Base-by-base conservation (phyloP, 768 basidiomycete genomes). In the Pseudohyphozyma bogoriensis region DNA sequence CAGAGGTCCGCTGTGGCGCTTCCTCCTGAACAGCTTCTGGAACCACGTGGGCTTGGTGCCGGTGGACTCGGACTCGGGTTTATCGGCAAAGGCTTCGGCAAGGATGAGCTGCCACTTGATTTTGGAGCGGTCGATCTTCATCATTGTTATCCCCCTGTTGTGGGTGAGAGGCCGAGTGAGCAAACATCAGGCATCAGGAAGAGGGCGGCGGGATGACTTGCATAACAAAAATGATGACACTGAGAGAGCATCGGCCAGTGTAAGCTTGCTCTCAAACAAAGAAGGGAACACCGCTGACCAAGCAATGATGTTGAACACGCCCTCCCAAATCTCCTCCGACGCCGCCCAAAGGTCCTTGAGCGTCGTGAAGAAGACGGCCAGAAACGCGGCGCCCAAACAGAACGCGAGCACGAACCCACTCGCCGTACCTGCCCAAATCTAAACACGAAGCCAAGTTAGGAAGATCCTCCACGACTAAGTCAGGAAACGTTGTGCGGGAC, bases 91-190 rank as follows among this genome's bases (percentile, higher is more conserved):
- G 1, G 90, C 86, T 18, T 77, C 77, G 60, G 83, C 78, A 53
- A 97, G 82, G 77, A 92, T 95, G 72, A 88, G 74, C 66, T 88
- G 82, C 93, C 93, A 97, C 73, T 87, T 90, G 20, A 85, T 80
- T 72, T 89, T 86, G 15, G 92, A 85, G 68, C 85, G 79, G 73
- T 96, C 91, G 80, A 97, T 84, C 71, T 87, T 89, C 59, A 97
- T 82, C 86, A 97, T 92, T 44, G 86, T 85, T 44, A 95, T 71
- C 7, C 88, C 90, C 89, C 96, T 93, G 71, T 85, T 78, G 73
- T 56, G 58, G 50, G n/a, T n/a, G 63, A 59, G 45, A 68, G 44
- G 39, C 60, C 32, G 24, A 15, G 42, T 44, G 22, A 44, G 42
- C 42, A 44, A 3, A 15, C 20, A 39, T 39, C 37, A 39, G 20